Evolutionary conservation across 805 yeast genomes (phyloP).

Genomic region (Candida namnaoensis): DNA sequence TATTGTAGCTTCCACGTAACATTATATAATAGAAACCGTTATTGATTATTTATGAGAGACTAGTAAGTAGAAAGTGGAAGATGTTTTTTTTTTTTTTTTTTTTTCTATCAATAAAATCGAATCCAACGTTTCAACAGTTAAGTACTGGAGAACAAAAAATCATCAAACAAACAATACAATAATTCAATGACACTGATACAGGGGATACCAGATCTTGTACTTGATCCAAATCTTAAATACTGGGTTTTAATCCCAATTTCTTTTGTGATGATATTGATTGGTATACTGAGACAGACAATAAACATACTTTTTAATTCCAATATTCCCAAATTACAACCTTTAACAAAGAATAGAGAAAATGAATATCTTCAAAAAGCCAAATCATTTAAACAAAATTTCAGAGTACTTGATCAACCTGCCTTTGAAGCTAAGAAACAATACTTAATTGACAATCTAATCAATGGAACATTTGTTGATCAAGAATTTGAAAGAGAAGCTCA

Average conservation of each 20-base stretch:
- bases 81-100: too few species aligned
- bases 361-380: constrained; percentile 54
- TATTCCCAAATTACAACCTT: constrained; percentile 39
- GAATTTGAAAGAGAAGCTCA: constrained; percentile 23
- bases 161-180: neutral
- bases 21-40: too few species aligned
- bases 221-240: constrained; percentile 75
- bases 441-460: constrained; percentile 36
- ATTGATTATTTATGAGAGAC: too few species aligned
- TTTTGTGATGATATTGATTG: constrained; percentile 81
- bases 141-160: too few species aligned
- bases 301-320: constrained; percentile 51
- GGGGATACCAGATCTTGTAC: constrained; percentile 40
- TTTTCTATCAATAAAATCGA: too few species aligned
- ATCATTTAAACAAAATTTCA: constrained; percentile 45
- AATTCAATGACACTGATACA: neutral
- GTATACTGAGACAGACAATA: constrained; percentile 64
- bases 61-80: too few species aligned
- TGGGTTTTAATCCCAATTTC: constrained; percentile 94
- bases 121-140: too few species aligned
- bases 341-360: constrained; percentile 46
- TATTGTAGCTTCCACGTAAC: too few species aligned
- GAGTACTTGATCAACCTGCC: constrained; percentile 41
- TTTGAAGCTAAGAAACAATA: constrained; percentile 45
- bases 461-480: constrained; percentile 49